Evolutionary conservation across 1,284 basidiomycete species (phyloP), one percentile per base, ranked within the genome.

Genomic region (Melampsora larici-populina): DNA sequence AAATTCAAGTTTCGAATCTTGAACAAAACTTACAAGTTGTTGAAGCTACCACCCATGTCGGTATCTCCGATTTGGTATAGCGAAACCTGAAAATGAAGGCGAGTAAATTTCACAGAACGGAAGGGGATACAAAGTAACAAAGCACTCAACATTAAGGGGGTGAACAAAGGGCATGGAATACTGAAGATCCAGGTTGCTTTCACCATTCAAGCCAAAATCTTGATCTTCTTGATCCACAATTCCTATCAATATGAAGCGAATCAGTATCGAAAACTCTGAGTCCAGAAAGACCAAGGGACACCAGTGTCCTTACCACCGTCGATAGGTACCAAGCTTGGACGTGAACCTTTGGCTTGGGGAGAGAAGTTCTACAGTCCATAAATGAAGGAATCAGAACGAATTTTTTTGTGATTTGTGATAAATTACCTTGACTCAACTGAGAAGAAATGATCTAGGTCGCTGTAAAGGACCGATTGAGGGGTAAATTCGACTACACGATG

Each of bases 121-220:
- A 65, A 9, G 21, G 36, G 18, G 29, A 24, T 29, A 6, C 15
- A 18, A 31, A 65, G 26, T 18, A 65, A 65, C 2, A 13, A 31
- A n/a, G 29, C 15, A n/a, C n/a, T 48, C 85, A 69, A 88, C 81
- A 0, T 82, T 82, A 73, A 86, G 86, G 33, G 84, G 81, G 33
- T 83, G 85, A 5, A 85, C 82, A 18, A 87, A 11, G 86, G 84
- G 67, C 83, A 88, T 87, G 1, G 82, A 84, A 79, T 88, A 89
- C 79, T 89, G 83, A 8, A 88, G 81, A 80, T 88, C 87, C 24
- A 89, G 85, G 80, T 88, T 84, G 63, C 87, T 87, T 81, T 90
- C 87, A 51, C 84, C 86, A 77, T 86, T 86, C 81, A 83, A 84
- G 60, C 84, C 83, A 77, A 86, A 87, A 46, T 82, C 83, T 80